phyloP scores from a whole-genome alignment of 805 yeast species.

The Wickerhamomyces queroliae region DNA sequence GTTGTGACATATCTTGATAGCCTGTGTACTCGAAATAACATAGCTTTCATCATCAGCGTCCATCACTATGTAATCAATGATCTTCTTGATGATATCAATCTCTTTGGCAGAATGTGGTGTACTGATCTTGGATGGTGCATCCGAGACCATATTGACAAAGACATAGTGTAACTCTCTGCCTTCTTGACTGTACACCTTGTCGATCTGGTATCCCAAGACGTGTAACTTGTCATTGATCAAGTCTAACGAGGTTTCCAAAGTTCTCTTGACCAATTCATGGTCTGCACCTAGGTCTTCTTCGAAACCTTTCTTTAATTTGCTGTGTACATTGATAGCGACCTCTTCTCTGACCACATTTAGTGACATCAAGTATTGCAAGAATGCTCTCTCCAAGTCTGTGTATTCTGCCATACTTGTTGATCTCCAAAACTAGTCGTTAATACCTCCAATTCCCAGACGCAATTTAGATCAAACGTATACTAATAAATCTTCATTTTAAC shows the following conservation, averaged over 20 bases:
- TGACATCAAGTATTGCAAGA: constrained; percentile 28
- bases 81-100: constrained; percentile 32
- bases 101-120: constrained; percentile 32
- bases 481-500: too few species aligned
- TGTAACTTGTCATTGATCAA: constrained; percentile 20
- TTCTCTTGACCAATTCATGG: constrained; percentile 3
- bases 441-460: too few species aligned
- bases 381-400: constrained; percentile 12
- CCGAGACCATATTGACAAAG: constrained; percentile 29
- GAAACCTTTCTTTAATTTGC: constrained; percentile 3
- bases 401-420: constrained; percentile 3
- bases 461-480: too few species aligned
- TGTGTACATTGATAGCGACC: not conserved
- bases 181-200: constrained; percentile 28
- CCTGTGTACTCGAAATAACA: constrained; percentile 26
- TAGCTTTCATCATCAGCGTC: constrained; percentile 22
- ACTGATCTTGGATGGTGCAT: constrained; percentile 29
- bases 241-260: constrained; percentile 16
- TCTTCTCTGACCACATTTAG: constrained; percentile 19
- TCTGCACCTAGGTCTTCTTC: constrained; percentile 2
- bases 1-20: constrained; percentile 6
- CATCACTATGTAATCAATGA: constrained; percentile 32
- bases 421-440: too few species aligned
- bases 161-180: constrained; percentile 28
- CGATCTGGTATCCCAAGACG: constrained; percentile 33